These are phyloP conservation scores for Ceratocystis harringtonii DNA, from an alignment of 2,329 filamentous ascomycete species.

Conservation along the genomic window DNA sequence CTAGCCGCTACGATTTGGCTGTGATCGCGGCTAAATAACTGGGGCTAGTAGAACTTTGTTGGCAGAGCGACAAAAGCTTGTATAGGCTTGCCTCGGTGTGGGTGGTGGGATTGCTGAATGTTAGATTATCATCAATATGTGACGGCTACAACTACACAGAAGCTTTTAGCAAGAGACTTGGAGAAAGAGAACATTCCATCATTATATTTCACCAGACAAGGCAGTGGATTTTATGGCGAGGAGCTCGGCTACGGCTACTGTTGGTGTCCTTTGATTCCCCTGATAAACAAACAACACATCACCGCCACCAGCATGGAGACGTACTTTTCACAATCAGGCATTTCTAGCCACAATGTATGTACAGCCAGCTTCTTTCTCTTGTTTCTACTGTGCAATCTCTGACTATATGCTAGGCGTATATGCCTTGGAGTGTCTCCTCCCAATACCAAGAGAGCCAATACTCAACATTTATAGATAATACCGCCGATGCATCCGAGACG, in stretches of 20 bases:
- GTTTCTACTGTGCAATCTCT: not conserved
- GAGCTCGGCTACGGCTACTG: too few species aligned
- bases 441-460: slow-evolving; percentile 32
- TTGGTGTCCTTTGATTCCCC: not conserved
- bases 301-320: not conserved
- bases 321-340: slow-evolving; percentile 48
- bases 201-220: too few species aligned
- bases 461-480: slow-evolving; percentile 25
- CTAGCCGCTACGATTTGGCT: not conserved
- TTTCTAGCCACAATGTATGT: slow-evolving; percentile 56
- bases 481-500: slow-evolving; percentile 22
- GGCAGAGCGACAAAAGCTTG: not conserved
- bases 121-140: not conserved
- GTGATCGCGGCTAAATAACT: not conserved
- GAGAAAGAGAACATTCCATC: too few species aligned
- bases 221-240: too few species aligned
- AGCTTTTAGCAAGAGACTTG: too few species aligned
- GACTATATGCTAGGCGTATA: slow-evolving; percentile 43
- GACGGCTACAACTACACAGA: not conserved
- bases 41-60: not conserved
- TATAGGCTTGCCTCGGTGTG: not conserved
- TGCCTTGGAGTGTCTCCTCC: slow-evolving; percentile 57
- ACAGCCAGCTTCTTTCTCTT: not conserved
- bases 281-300: not conserved
- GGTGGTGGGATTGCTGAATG: not conserved